These are phyloP conservation scores for Gnomoniopsis sp. DNA, from an alignment of 2,329 filamentous ascomycete genomes.

Conservation along the genomic window DNA sequence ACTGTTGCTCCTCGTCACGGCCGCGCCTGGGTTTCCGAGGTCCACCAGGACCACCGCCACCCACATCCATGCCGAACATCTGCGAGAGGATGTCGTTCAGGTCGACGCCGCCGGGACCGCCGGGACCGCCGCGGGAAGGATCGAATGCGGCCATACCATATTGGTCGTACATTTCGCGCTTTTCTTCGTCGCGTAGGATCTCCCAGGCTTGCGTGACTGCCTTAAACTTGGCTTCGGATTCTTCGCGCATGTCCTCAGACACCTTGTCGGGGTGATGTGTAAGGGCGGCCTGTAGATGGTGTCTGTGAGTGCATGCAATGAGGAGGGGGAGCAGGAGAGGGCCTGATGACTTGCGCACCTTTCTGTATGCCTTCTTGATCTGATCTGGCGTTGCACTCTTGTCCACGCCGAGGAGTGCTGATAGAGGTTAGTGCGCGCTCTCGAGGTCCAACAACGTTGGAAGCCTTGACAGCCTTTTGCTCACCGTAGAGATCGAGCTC, in stretches of 20 bases:
- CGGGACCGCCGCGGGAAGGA: slow-evolving; percentile 59
- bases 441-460: neutral
- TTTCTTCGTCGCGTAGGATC: slow-evolving; percentile 94
- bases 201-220: slow-evolving; percentile 91
- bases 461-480: slow-evolving; percentile 12
- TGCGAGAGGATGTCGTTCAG: slow-evolving; percentile 89
- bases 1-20: slow-evolving; percentile 82
- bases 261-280: slow-evolving; percentile 95
- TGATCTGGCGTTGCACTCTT: slow-evolving; percentile 71
- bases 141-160: slow-evolving; percentile 97
- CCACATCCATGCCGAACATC: slow-evolving; percentile 81
- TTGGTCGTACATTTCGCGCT: slow-evolving; percentile 84
- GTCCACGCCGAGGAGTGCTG: slow-evolving; percentile 77
- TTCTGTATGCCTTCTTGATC: slow-evolving; percentile 95
- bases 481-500: slow-evolving; percentile 58
- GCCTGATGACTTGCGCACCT: slow-evolving; percentile 52
- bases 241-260: slow-evolving; percentile 75
- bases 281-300: slow-evolving; percentile 65
- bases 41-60: slow-evolving; percentile 43
- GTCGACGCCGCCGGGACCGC: slow-evolving; percentile 70
- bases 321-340: neutral
- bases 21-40: slow-evolving; percentile 67
- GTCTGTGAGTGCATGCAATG: slow-evolving; percentile 18
- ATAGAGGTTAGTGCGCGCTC: slow-evolving; percentile 7
- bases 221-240: slow-evolving; percentile 91